Conservation (phyloP, 805 yeast species). For the Pichia eremophila region DNA sequence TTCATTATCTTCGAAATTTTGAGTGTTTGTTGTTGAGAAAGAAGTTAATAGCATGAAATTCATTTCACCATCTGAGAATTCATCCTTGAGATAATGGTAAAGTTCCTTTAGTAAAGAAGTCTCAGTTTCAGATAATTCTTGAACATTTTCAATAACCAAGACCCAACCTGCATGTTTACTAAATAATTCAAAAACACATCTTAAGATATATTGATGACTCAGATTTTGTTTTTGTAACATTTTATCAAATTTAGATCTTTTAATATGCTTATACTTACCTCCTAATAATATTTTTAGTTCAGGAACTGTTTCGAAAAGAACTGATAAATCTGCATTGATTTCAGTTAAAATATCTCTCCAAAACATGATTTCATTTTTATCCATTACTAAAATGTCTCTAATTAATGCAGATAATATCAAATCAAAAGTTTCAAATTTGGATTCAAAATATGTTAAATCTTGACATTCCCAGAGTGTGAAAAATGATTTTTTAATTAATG, state of each 20-base stretch:
- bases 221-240: conserved; percentile 29
- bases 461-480: conserved; percentile 24
- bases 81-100: conserved; percentile 13
- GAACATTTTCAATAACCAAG: conserved; percentile 36
- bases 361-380: conserved; percentile 25
- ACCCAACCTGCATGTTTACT: conserved; percentile 33
- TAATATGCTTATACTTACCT: conserved; percentile 25
- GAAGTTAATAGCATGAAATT: conserved; percentile 6
- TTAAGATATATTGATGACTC: conserved; percentile 33
- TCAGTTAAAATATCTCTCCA: conserved; percentile 35
- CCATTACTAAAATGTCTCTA: conserved; percentile 32
- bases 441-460: conserved; percentile 19
- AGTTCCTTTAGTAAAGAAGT: conserved; percentile 25
- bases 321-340: conserved; percentile 33
- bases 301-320: conserved; percentile 34
- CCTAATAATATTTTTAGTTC: conserved; percentile 37
- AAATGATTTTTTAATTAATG: conserved; percentile 26
- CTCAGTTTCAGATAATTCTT: conserved; percentile 32
- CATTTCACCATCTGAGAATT: conserved; percentile 4
- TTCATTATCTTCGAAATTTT: neutral
- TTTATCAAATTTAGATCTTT: conserved; percentile 11
- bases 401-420: conserved; percentile 24
- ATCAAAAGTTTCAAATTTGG: conserved; percentile 11
- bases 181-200: conserved; percentile 32
- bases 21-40: neutral